These are phyloP conservation scores for Mycena crocata DNA, from an alignment of 768 basidiomycete genomes.

Conservation along the genomic window DNA sequence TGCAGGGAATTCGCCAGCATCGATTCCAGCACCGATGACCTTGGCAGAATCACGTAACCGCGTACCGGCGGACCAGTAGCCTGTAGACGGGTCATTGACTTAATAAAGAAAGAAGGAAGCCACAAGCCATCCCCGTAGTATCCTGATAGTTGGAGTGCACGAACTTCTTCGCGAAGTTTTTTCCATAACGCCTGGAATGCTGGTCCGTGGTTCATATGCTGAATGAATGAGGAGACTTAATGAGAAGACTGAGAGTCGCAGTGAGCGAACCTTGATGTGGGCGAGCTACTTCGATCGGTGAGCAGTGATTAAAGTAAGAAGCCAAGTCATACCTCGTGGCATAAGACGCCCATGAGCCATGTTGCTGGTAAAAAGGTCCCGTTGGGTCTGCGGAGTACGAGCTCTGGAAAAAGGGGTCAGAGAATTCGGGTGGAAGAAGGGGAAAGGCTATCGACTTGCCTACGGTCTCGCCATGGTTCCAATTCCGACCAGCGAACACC, in stretches of 20 bases:
- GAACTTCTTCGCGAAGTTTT: constrained; percentile 72
- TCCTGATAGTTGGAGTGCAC: constrained; percentile 75
- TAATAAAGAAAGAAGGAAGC: neutral
- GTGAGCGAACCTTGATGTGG: constrained; percentile 73
- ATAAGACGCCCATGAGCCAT: constrained; percentile 82
- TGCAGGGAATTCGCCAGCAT: constrained; percentile 75
- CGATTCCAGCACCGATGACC: constrained; percentile 62
- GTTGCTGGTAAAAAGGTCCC: constrained; percentile 72
- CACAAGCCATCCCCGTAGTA: constrained; percentile 85
- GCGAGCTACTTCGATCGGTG: constrained; percentile 65
- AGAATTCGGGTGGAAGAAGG: constrained; percentile 10
- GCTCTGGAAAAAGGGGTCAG: constrained; percentile 62
- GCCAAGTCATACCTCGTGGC: constrained; percentile 79
- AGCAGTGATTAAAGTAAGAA: neutral
- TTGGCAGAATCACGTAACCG: constrained; percentile 74
- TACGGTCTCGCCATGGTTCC: constrained; percentile 85
- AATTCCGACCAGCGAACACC: constrained; percentile 87
- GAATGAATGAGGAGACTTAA: neutral
- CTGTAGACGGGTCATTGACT: constrained; percentile 47
- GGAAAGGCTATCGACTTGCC: constrained; percentile 51
- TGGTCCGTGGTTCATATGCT: constrained; percentile 87
- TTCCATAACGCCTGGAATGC: constrained; percentile 83
- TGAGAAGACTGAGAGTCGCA: neutral
- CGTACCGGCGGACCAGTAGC: constrained; percentile 85
- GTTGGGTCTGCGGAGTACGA: constrained; percentile 73